Evolutionary conservation across 2,329 filamentous ascomycete species (phyloP).

Genomic region (Colletotrichum zoysiae): DNA sequence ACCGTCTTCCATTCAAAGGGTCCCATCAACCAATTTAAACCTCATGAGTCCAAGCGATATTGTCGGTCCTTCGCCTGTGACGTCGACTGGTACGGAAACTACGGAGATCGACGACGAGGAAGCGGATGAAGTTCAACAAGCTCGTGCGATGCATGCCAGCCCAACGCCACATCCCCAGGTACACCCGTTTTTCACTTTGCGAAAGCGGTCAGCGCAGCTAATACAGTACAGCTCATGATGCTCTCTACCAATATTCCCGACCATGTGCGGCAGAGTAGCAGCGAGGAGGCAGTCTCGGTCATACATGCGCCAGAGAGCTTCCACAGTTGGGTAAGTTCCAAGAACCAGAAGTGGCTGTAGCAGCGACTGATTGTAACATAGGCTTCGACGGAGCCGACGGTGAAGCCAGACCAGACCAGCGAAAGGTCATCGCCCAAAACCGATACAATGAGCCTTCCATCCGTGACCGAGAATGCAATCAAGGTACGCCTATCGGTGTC

Average conservation of each 20-base stretch:
- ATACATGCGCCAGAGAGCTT: constrained; percentile 92
- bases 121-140: constrained; percentile 69
- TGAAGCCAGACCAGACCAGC: constrained; percentile 52
- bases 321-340: constrained; percentile 77
- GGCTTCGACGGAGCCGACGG: constrained; percentile 57
- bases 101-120: constrained; percentile 88
- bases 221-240: constrained; percentile 59
- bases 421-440: constrained; percentile 54
- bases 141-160: constrained; percentile 52
- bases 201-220: neutral
- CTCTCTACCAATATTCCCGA: constrained; percentile 70
- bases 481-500: constrained; percentile 49
- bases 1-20: constrained; percentile 62
- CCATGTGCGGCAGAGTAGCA: constrained; percentile 68
- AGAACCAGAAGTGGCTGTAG: neutral
- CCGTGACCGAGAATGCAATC: constrained; percentile 51
- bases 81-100: constrained; percentile 84
- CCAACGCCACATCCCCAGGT: constrained; percentile 55
- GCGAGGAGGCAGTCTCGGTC: constrained; percentile 87
- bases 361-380: constrained; percentile 48
- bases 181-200: constrained; percentile 34
- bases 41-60: constrained; percentile 74
- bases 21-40: constrained; percentile 66
- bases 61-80: constrained; percentile 85
- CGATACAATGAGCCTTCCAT: constrained; percentile 53